phyloP scores from a whole-genome alignment of 768 basidiomycete genomes.

The Filobasidium floriforme region DNA sequence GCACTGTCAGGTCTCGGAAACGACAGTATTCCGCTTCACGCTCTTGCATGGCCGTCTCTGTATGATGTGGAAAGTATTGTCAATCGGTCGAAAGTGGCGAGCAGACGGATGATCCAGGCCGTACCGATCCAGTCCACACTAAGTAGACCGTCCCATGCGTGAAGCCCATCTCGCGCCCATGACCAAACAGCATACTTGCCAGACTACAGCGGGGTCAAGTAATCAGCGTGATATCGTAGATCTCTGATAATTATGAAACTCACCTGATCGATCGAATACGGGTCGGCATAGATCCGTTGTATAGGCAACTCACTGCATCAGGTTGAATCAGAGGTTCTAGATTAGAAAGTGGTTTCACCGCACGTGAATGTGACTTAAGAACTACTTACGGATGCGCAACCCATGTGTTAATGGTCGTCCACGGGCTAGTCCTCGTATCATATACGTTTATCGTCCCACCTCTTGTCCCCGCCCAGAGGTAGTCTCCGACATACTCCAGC shows the following conservation, averaged over 20 bases:
- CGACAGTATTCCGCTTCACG: slow-evolving; percentile 69
- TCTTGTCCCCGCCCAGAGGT: slow-evolving; percentile 79
- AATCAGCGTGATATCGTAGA: neutral
- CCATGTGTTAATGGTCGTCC: slow-evolving; percentile 84
- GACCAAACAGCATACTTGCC: slow-evolving; percentile 61
- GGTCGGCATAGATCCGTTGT: slow-evolving; percentile 52
- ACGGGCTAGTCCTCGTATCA: slow-evolving; percentile 61
- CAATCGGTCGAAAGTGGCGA: neutral
- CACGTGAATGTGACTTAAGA: neutral
- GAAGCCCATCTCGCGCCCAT: slow-evolving; percentile 65
- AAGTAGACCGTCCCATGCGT: slow-evolving; percentile 84
- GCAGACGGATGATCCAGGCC: slow-evolving; percentile 36
- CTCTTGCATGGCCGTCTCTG: slow-evolving; percentile 69
- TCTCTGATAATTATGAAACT: slow-evolving; percentile 34
- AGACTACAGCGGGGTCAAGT: slow-evolving; percentile 18
- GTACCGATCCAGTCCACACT: slow-evolving; percentile 80
- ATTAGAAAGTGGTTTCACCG: slow-evolving; percentile 29
- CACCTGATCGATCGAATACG: slow-evolving; percentile 55
- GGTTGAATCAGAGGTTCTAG: slow-evolving; percentile 54
- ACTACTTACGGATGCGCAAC: slow-evolving; percentile 57
- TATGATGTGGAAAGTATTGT: neutral
- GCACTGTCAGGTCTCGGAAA: slow-evolving; percentile 66
- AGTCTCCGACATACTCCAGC: slow-evolving; percentile 72
- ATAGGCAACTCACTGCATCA: slow-evolving; percentile 63
- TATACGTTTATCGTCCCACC: slow-evolving; percentile 75